A percentile compares a stretch with the other conserved stretches of the same genome.
phyloP scores from a whole-genome alignment of 129 eudicot genomes.

The Pseudognaphalium luteoalbum region DNA sequence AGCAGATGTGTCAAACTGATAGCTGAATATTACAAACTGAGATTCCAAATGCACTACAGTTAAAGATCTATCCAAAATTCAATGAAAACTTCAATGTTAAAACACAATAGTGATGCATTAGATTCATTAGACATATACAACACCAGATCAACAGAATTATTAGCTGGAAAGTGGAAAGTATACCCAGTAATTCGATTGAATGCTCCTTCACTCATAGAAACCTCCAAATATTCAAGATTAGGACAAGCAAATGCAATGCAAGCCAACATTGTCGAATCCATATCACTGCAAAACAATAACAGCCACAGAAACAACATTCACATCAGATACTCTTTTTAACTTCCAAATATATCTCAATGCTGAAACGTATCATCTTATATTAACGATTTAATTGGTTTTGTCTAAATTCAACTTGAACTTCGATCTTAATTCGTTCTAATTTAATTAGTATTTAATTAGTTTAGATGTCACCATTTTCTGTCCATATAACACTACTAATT shows the following conservation, averaged over 20 bases:
- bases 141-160: not conserved
- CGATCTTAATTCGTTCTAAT: not conserved
- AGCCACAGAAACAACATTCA: slow-evolving; percentile 9
- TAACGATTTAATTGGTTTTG: not conserved
- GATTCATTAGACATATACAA: not conserved
- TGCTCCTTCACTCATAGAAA: slow-evolving; percentile 49
- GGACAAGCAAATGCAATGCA: slow-evolving; percentile 97
- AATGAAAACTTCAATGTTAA: not conserved
- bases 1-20: not conserved
- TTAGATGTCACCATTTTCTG: not conserved
- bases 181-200: slow-evolving; percentile 90
- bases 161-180: not conserved
- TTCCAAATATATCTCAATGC: not conserved
- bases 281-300: slow-evolving; percentile 62
- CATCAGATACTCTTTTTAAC: not conserved
- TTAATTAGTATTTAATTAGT: not conserved
- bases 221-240: slow-evolving; percentile 70
- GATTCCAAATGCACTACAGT: not conserved
- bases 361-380: not conserved
- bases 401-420: not conserved
- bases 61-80: not conserved
- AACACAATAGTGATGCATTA: not conserved
- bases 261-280: slow-evolving; percentile 90
- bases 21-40: not conserved
- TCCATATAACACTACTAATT: not conserved